Conservation (phyloP, 805 yeast species). For the Suhomyces faveliae region DNA sequence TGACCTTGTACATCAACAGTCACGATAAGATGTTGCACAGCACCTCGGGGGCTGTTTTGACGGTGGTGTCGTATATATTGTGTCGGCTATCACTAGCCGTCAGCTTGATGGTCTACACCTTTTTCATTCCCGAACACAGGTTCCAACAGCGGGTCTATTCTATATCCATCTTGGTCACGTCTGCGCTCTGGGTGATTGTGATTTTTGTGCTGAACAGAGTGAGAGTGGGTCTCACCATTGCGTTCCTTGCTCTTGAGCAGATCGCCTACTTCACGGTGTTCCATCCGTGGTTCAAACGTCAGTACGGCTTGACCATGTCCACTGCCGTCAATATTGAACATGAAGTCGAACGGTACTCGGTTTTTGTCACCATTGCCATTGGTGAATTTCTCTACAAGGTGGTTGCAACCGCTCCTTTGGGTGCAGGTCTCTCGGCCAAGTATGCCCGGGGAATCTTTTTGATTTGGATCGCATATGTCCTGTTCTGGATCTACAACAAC, state of each 20-base stretch:
- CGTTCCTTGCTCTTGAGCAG: slow-evolving; percentile 43
- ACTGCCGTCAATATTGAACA: slow-evolving; percentile 67
- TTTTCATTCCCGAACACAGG: slow-evolving; percentile 50
- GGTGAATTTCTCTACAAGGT: slow-evolving; percentile 60
- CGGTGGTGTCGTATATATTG: slow-evolving; percentile 48
- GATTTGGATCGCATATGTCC: slow-evolving; percentile 46
- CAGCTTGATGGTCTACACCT: slow-evolving; percentile 39
- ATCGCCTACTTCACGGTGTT: slow-evolving; percentile 33
- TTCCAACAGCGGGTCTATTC: slow-evolving; percentile 47
- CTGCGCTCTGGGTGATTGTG: slow-evolving; percentile 50
- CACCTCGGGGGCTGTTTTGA: slow-evolving; percentile 38
- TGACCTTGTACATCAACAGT: slow-evolving; percentile 53
- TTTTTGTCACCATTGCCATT: slow-evolving; percentile 61
- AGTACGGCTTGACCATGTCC: slow-evolving; percentile 43
- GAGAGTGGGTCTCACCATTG: slow-evolving; percentile 46
- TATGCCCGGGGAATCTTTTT: slow-evolving; percentile 50
- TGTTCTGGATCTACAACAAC: slow-evolving; percentile 54
- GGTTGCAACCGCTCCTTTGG: slow-evolving; percentile 50
- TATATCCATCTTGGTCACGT: slow-evolving; percentile 28
- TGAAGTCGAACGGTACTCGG: slow-evolving; percentile 59
- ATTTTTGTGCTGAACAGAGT: slow-evolving; percentile 47
- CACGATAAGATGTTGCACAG: slow-evolving; percentile 38
- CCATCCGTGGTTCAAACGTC: slow-evolving; percentile 49
- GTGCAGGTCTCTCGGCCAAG: slow-evolving; percentile 42
- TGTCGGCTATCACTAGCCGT: slow-evolving; percentile 42